Base-by-base conservation (phyloP, 345 rosid genomes). In the Raphanus sativus region DNA sequence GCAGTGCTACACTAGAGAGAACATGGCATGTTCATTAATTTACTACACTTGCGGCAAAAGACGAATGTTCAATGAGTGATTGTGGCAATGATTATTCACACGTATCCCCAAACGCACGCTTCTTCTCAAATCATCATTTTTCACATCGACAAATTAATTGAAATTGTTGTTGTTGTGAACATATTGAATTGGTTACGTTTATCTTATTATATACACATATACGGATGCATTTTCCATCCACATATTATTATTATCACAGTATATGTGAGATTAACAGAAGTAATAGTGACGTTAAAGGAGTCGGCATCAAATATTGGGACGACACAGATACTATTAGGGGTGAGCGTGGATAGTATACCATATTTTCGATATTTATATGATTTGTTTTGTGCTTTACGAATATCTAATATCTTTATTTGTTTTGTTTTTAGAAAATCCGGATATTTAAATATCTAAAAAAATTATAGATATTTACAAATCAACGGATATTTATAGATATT, bases 21-120 rank as follows among this genome's bases (percentile, higher is more conserved):
- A 42, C 50, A 60, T 0, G 54, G 33, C 33, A 61, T 48, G 65
- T 17, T 52, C 70, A 69, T 62, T 69, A 69, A 61, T 34, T 52
- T 62, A 34, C 80, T 16, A 54, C 33, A 63, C 30, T 12, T 38
- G 75, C 10, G 0, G 10, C 52, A 65, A 69, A 76, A 61, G 73
- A 75, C 16, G 76, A 65, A 77, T 55, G 73, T 32, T 28, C 33
- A 74, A 74, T 68, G 66, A 79, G 75, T 74, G 79, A 75, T 74
- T 75, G 68, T 69, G 79, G 75, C 70, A 69, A 80, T 75, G 82
- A 80, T 80, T 80, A 74, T 54, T 42, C 75, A 62, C 79, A 80
- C 75, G 82, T 69, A 69, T 70, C 76, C 67, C 76, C 6, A 80
- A 80, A 80, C 33, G 82, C 82, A 80, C 79, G 82, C 82, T 69